Percentiles rank a stretch among this genome's conserved stretches.
Evolutionary conservation across 192 early-diverging fungal species (phyloP).

Genomic region (Coemansia sp.): DNA sequence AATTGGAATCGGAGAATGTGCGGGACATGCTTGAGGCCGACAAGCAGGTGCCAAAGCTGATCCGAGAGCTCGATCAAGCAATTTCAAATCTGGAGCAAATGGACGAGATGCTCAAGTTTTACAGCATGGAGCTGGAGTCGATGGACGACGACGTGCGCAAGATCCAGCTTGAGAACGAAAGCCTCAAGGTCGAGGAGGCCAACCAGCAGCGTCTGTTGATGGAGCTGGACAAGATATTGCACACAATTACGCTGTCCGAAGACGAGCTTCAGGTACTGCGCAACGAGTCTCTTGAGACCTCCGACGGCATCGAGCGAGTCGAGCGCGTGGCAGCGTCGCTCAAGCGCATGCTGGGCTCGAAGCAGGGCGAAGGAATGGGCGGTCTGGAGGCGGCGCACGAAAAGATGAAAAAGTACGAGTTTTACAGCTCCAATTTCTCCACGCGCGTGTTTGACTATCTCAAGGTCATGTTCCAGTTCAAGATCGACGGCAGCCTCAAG

Average conservation of each 20-base stretch:
- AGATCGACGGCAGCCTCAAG: conserved; percentile 57
- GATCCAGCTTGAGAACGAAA: conserved; percentile 89
- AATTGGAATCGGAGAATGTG: conserved; percentile 82
- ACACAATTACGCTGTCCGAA: conserved; percentile 62
- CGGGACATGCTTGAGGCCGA: conserved; percentile 93
- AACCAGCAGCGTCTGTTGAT: conserved; percentile 83
- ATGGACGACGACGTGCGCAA: conserved; percentile 95
- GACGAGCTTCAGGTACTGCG: conserved; percentile 60
- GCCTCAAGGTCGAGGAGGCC: conserved; percentile 78
- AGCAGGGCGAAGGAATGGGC: conserved; percentile 55
- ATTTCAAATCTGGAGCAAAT: conserved; percentile 78
- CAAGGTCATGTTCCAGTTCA: conserved; percentile 62
- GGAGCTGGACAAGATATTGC: conserved; percentile 81
- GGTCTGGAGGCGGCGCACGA: conserved; percentile 58
- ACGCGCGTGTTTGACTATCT: conserved; percentile 62
- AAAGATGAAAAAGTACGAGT: conserved; percentile 63
- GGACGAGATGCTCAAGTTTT: conserved; percentile 83
- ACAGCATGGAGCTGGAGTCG: conserved; percentile 82
- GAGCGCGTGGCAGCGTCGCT: conserved; percentile 65
- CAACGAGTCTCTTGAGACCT: conserved; percentile 63
- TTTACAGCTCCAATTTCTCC: conserved; percentile 64
- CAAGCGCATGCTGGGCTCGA: conserved; percentile 63
- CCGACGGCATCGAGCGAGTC: conserved; percentile 57
- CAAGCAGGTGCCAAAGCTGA: conserved; percentile 73
- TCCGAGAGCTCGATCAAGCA: conserved; percentile 80